A percentile compares a stretch with the other conserved stretches of the same genome.
Conservation (phyloP, 1,139 yeast species). For the Candida albicans region DNA sequence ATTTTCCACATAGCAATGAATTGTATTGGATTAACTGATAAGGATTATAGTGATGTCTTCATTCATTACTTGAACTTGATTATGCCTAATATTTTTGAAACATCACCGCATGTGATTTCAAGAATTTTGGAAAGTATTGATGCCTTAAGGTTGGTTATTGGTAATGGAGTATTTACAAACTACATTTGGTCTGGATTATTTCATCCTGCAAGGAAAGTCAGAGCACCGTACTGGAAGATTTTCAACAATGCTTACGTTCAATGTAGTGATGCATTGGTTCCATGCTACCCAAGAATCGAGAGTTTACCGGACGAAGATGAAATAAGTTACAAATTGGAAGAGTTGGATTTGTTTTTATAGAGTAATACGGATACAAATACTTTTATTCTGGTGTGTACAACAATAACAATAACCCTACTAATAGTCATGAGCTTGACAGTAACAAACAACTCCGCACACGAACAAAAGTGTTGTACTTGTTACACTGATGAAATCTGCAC, state of each 20-base stretch:
- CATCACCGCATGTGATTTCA: slow-evolving; percentile 90
- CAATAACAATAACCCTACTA: too few relatives aligned
- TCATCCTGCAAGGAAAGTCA: slow-evolving; percentile 89
- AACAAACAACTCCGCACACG: neutral
- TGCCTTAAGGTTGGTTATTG: slow-evolving; percentile 69
- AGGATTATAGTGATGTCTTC: slow-evolving; percentile 62
- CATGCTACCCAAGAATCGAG: slow-evolving; percentile 69
- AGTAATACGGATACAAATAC: neutral
- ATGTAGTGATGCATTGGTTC: slow-evolving; percentile 74
- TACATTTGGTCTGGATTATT: slow-evolving; percentile 88
- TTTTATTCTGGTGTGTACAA: too few relatives aligned
- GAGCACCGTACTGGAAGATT: slow-evolving; percentile 82
- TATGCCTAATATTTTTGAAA: slow-evolving; percentile 84
- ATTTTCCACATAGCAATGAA: slow-evolving; percentile 81
- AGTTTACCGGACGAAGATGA: slow-evolving; percentile 19
- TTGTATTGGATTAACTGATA: slow-evolving; percentile 72
- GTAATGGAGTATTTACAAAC: slow-evolving; percentile 71
- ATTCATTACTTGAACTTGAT: slow-evolving; percentile 73
- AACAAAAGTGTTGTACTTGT: neutral
- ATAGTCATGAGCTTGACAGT: too few relatives aligned
- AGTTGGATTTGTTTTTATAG: slow-evolving; percentile 36
- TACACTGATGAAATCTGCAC: neutral
- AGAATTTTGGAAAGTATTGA: slow-evolving; percentile 83
- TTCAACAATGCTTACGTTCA: slow-evolving; percentile 78
- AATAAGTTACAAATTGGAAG: slow-evolving; percentile 30